Evolutionary conservation across 1,139 yeast genomes (phyloP).

Genomic region (Debaryomyces coudertii): DNA sequence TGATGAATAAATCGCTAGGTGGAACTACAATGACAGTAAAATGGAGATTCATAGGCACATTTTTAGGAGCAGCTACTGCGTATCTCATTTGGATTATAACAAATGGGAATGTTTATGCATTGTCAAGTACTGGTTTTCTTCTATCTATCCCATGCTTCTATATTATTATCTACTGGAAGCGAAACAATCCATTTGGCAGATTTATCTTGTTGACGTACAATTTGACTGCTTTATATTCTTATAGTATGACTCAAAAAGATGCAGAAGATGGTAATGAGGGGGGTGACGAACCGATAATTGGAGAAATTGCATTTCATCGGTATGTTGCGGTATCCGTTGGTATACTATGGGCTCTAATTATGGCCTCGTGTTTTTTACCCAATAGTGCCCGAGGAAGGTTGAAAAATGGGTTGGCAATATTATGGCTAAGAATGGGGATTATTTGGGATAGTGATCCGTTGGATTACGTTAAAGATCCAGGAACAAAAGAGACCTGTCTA

Average conservation of each 20-base stretch:
- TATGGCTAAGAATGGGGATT: constrained; percentile 81
- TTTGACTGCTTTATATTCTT: constrained; percentile 76
- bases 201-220: constrained; percentile 78
- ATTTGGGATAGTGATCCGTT: constrained; percentile 69
- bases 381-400: constrained; percentile 73
- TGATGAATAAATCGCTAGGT: constrained; percentile 87
- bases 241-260: constrained; percentile 64
- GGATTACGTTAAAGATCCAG: constrained; percentile 30
- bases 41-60: constrained; percentile 76
- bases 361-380: constrained; percentile 69
- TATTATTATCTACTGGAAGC: constrained; percentile 68
- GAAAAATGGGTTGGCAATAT: constrained; percentile 62
- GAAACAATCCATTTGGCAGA: constrained; percentile 66
- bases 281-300: constrained; percentile 67
- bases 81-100: constrained; percentile 59
- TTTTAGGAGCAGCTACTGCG: constrained; percentile 69
- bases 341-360: constrained; percentile 72
- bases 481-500: constrained; percentile 25
- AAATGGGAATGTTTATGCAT: constrained; percentile 57
- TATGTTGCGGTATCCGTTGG: constrained; percentile 75
- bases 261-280: constrained; percentile 72
- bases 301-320: constrained; percentile 81
- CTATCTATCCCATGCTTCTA: constrained; percentile 68
- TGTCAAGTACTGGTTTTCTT: constrained; percentile 61
- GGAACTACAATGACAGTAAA: constrained; percentile 82